Evolutionary conservation across 495 filamentous ascomycete genomes (phyloP), one percentile per base, ranked within the genome.

Genomic region (Aspergillus leporis): DNA sequence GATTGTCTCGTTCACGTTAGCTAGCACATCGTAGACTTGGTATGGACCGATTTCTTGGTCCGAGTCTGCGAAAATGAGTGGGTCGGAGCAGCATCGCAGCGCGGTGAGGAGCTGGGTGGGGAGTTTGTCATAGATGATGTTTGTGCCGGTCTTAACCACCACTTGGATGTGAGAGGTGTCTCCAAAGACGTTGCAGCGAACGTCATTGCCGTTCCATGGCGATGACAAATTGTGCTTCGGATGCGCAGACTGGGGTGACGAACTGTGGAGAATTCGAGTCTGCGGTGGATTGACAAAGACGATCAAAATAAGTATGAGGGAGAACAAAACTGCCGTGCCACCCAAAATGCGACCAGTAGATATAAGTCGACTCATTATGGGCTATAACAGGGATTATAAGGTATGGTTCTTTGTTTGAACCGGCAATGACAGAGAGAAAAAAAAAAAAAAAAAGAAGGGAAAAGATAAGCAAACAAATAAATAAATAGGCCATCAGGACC

Each of bases 11-110:
- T 84, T 77, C 38, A 78, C 65, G 47, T 80, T 76, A 22, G 70
- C 68, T 31, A 86, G 75, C 43, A 78, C 81, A 66, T 87, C 84
- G 62, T 77, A 58, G 60, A 86, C 67, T 18, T 73, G 64, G 61
- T 79, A 72, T 3, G 76, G 76, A 16, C 71, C 77, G 40, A 83
- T 72, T 5, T 75, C 56, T 62, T 83, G 78, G 18, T 82, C 77
- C 62, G 81, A 74, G 58, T 86, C 84, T 57, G 82, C 82, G 66
- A 86, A 86, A 60, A 86, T 72, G 41, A 86, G 76, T 45, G 80
- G 79, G 60, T 86, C 78, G 41, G 74, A 66, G 28, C 65, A 61
- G 60, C 83, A 86, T 59, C 63, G 71, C n/a, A 83, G 69, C 28
- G 74, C 68, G 13, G 82, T 83, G 58, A 81, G 66, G 30, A 86